phyloP scores from a whole-genome alignment of 371 early-diverging fungal species.

The Rhizopus stolonifer region DNA sequence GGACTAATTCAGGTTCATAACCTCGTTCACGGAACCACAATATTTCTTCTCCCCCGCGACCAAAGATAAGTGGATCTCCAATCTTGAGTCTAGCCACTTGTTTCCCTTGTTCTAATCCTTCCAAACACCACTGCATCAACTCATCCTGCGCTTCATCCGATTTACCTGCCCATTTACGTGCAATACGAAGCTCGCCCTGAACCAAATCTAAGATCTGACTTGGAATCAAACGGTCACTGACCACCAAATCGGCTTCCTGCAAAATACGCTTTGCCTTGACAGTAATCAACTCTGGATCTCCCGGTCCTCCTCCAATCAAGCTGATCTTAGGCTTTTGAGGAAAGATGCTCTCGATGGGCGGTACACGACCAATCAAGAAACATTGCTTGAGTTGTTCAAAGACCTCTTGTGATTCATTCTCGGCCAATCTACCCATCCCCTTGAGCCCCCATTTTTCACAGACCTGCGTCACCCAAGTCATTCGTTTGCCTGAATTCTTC shows the following conservation, averaged over 20 bases:
- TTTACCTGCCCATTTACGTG: conserved; percentile 60
- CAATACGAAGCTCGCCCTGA: conserved; percentile 63
- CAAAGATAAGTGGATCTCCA: conserved; percentile 90
- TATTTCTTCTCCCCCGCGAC: conserved; percentile 91
- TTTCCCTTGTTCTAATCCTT: conserved; percentile 63
- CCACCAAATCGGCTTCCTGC: conserved; percentile 73
- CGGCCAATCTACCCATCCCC: conserved; percentile 29
- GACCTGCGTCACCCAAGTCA: conserved; percentile 78
- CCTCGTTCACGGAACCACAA: conserved; percentile 69
- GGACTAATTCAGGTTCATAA: conserved; percentile 68
- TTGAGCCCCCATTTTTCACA: conserved; percentile 61
- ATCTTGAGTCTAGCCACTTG: conserved; percentile 85
- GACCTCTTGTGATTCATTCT: conserved; percentile 23
- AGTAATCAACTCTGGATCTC: conserved; percentile 78
- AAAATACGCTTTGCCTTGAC: conserved; percentile 65
- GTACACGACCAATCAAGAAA: conserved; percentile 46
- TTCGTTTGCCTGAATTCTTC: conserved; percentile 65
- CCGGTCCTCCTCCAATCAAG: conserved; percentile 88
- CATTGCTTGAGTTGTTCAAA: conserved; percentile 58
- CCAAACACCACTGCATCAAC: conserved; percentile 64
- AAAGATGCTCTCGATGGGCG: conserved; percentile 25
- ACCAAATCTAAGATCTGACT: conserved; percentile 63
- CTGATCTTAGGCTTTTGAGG: conserved; percentile 43
- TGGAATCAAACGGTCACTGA: conserved; percentile 81
- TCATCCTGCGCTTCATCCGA: conserved; percentile 74